phyloP scores from a whole-genome alignment of 805 yeast species.

The Candida quercuum region DNA sequence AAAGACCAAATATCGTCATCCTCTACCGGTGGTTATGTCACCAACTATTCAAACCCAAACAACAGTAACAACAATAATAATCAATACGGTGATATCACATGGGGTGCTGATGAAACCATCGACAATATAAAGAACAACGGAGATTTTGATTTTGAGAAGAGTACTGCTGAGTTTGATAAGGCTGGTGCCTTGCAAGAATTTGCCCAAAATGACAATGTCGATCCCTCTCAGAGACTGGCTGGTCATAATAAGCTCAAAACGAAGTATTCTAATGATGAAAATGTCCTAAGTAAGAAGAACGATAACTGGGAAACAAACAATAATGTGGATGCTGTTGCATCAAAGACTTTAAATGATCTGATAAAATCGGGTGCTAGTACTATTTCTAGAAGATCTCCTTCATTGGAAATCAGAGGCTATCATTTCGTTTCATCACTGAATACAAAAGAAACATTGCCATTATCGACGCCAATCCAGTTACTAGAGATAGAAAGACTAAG shows the following conservation, averaged over 20 bases:
- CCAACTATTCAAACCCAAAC: conserved; percentile 2
- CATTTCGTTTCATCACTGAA: conserved; percentile 10
- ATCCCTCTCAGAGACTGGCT: conserved; percentile 60
- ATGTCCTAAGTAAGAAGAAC: conserved; percentile 37
- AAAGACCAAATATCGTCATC: too few relatives aligned
- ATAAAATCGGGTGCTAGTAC: conserved; percentile 7
- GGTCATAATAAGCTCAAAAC: conserved; percentile 57
- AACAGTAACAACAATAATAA: conserved; percentile 19
- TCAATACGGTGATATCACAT: conserved; percentile 32
- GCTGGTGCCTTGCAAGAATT: conserved; percentile 73
- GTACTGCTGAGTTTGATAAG: conserved; percentile 79
- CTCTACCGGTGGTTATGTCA: not conserved
- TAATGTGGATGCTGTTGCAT: not conserved
- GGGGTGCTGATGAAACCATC: conserved; percentile 43
- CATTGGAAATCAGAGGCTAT: conserved; percentile 9
- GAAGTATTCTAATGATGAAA: conserved; percentile 66
- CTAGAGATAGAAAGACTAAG: conserved; percentile 66
- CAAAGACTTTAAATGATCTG: not conserved
- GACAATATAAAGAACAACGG: conserved; percentile 38
- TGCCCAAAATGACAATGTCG: conserved; percentile 54
- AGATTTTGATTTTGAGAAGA: conserved; percentile 85
- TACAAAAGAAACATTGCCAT: conserved; percentile 36
- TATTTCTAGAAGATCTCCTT: conserved; percentile 12
- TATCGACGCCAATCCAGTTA: conserved; percentile 74
- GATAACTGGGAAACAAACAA: conserved; percentile 3